These are phyloP conservation scores for Diaporthe helianthi DNA, from an alignment of 2,329 filamentous ascomycete species.

Conservation along the genomic window DNA sequence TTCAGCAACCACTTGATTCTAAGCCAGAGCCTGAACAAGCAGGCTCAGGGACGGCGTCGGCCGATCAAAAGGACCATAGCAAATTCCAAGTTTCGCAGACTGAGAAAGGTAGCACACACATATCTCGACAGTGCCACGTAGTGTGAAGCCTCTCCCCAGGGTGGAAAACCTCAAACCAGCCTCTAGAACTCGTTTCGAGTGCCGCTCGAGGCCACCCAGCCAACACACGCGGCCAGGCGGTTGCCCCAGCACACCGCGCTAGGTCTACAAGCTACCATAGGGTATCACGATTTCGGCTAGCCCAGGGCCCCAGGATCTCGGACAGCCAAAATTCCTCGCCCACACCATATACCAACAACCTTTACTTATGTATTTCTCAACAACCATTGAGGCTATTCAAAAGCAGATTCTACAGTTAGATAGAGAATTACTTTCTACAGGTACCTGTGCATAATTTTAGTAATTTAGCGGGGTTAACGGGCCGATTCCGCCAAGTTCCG, in stretches of 20 bases:
- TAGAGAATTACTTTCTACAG: no score
- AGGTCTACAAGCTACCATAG: background rate
- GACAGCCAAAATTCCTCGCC: no score
- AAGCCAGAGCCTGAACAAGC: background rate
- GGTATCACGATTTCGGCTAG: no score
- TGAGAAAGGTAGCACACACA: background rate
- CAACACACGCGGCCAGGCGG: background rate
- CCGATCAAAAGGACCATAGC: slow-evolving; percentile 10
- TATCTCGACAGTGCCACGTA: background rate
- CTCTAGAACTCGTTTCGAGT: slow-evolving; percentile 16
- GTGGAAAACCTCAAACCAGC: background rate
- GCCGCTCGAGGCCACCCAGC: slow-evolving; percentile 20
- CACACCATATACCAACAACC: no score
- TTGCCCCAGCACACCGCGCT: background rate
- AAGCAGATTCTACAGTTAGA: no score
- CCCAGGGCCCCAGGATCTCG: no score
- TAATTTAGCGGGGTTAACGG: no score
- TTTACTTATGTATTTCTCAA: no score
- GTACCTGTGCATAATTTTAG: no score
- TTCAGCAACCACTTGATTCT: background rate
- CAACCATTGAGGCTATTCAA: no score
- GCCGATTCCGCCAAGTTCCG: no score
- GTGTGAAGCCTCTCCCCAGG: background rate
- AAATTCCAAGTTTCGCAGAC: slow-evolving; percentile 11
- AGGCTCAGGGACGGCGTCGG: background rate